Percentiles rank a stretch among this genome's conserved stretches.
phyloP scores from a whole-genome alignment of 192 early-diverging fungal genomes.

The Podila epigama region DNA sequence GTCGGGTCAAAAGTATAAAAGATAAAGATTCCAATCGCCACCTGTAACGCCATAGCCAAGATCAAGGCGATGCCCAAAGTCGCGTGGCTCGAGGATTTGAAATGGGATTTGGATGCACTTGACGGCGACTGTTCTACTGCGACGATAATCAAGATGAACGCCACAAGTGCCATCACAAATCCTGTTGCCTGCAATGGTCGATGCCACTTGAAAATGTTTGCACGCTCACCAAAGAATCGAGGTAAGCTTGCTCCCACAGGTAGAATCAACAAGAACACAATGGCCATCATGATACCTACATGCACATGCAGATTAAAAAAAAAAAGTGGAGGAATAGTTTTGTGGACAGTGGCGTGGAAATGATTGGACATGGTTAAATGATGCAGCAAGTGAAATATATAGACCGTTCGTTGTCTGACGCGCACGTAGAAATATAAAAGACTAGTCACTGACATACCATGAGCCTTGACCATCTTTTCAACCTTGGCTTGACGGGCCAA shows the following conservation, averaged over 20 bases:
- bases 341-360: no score
- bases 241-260: slow-evolving; percentile 22
- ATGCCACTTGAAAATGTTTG: slow-evolving; percentile 26
- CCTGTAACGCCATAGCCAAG: slow-evolving; percentile 10
- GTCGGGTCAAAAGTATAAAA: slow-evolving; percentile 21
- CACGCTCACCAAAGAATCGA: slow-evolving; percentile 22
- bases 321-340: not conserved
- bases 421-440: not conserved
- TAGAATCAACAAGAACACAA: slow-evolving; percentile 27
- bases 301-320: not conserved
- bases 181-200: slow-evolving; percentile 27
- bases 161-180: slow-evolving; percentile 4
- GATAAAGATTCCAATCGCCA: slow-evolving; percentile 23
- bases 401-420: not conserved
- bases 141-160: slow-evolving; percentile 19
- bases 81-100: slow-evolving; percentile 4
- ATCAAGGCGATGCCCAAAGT: slow-evolving; percentile 13
- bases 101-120: not conserved
- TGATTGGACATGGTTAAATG: no score
- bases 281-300: slow-evolving; percentile 27
- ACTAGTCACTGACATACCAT: slow-evolving; percentile 6
- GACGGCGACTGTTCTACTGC: slow-evolving; percentile 1
- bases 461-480: slow-evolving; percentile 10
- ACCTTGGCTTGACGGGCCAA: not conserved
- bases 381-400: not conserved